phyloP scores from a whole-genome alignment of 2,329 filamentous ascomycete species.

The Colletotrichum lini region DNA sequence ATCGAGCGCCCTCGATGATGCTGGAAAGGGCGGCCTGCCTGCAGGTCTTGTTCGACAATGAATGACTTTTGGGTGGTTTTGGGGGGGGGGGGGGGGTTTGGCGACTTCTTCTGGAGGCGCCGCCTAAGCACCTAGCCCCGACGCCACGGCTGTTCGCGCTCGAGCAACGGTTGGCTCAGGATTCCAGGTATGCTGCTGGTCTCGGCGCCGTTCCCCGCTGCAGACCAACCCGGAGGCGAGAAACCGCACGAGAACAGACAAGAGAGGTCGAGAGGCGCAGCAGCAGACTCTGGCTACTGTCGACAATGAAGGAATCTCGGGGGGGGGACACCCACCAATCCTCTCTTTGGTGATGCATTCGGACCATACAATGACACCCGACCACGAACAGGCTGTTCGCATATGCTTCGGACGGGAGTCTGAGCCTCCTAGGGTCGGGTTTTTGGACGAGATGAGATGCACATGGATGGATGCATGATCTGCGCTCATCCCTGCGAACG shows the following conservation, averaged over 20 bases:
- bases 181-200: conserved; percentile 4
- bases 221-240: conserved; percentile 9
- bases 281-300: neutral
- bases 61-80: neutral
- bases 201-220: conserved; percentile 17
- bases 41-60: conserved; percentile 22
- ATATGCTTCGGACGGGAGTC: neutral
- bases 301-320: neutral
- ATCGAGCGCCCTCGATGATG: neutral
- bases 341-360: neutral
- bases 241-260: conserved; percentile 6
- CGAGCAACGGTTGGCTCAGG: conserved; percentile 28
- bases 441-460: conserved; percentile 8
- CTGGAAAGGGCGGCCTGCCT: conserved; percentile 5
- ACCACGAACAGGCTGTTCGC: neutral
- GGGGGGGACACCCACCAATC: neutral
- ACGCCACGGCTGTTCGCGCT: conserved; percentile 18
- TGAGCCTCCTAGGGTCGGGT: neutral
- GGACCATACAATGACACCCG: neutral
- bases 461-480: conserved; percentile 25
- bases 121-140: conserved; percentile 12
- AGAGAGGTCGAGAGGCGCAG: neutral
- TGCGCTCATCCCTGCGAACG: conserved; percentile 31
- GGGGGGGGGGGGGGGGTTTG: no score
- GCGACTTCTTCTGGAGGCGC: conserved; percentile 15